A percentile compares a stretch with the other conserved stretches of the same genome.
These are phyloP conservation scores for Tricholoma matsutake DNA, from an alignment of 768 basidiomycete species.

Conservation along the genomic window DNA sequence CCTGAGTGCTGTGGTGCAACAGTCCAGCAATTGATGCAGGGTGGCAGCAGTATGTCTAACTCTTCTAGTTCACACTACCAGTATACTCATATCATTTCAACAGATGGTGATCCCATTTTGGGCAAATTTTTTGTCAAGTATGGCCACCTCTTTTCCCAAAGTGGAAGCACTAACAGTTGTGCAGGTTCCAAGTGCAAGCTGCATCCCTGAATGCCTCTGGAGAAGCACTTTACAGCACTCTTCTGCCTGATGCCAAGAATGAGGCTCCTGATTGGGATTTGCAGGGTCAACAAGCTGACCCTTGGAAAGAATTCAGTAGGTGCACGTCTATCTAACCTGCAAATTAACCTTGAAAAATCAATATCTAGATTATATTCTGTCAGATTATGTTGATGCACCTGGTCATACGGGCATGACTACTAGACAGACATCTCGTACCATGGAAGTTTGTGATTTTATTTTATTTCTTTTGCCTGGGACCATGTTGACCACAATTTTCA, in stretches of 20 bases:
- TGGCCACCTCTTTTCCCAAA: constrained; percentile 6
- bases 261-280: constrained; percentile 61
- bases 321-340: not conserved
- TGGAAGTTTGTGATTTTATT: constrained; percentile 43
- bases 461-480: not conserved
- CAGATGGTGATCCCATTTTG: constrained; percentile 63
- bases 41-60: constrained; percentile 53
- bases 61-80: not conserved
- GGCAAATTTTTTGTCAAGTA: constrained; percentile 66
- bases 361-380: constrained; percentile 36
- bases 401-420: constrained; percentile 45
- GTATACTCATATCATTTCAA: not conserved
- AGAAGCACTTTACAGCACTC: constrained; percentile 49
- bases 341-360: not conserved
- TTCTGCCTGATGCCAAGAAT: constrained; percentile 56
- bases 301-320: constrained; percentile 43
- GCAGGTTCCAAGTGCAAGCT: constrained; percentile 51
- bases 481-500: not conserved
- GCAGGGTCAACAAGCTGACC: constrained; percentile 54
- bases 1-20: constrained; percentile 59
- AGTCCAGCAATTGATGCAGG: constrained; percentile 41
- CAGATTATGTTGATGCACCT: constrained; percentile 40
- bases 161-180: not conserved
- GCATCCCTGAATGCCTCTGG: constrained; percentile 44
- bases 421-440: constrained; percentile 58